Percentiles rank a stretch among this genome's conserved stretches.
Evolutionary conservation across 352 stramenopile genomes (phyloP).

Genomic region (Phytopythium cucurbitacearum): DNA sequence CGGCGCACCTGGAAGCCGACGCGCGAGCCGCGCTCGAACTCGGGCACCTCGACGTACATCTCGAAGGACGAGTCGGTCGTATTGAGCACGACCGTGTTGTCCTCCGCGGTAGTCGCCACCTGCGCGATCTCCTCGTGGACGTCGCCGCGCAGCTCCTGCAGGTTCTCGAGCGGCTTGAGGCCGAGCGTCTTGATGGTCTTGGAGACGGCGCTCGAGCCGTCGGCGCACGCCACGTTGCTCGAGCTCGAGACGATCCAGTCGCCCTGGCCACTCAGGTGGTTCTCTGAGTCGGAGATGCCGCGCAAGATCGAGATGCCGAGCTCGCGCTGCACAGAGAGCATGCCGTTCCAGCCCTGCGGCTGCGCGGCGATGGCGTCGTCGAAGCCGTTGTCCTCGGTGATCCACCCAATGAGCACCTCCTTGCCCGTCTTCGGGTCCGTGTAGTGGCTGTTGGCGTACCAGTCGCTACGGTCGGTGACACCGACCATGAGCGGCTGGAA

Average conservation of each 20-base stretch:
- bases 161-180: constrained; percentile 37
- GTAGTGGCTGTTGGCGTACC: constrained; percentile 70
- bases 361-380: constrained; percentile 15
- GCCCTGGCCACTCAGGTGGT: constrained; percentile 36
- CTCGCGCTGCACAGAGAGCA: constrained; percentile 52
- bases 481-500: constrained; percentile 58
- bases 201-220: constrained; percentile 18
- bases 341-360: constrained; percentile 65
- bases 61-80: constrained; percentile 51
- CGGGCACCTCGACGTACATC: constrained; percentile 35
- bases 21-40: constrained; percentile 35
- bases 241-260: constrained; percentile 56
- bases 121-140: constrained; percentile 21
- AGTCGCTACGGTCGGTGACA: constrained; percentile 55
- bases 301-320: constrained; percentile 45
- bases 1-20: constrained; percentile 59
- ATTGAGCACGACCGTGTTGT: constrained; percentile 26
- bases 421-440: constrained; percentile 50
- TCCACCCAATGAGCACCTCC: constrained; percentile 59
- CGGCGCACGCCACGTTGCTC: constrained; percentile 21
- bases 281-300: constrained; percentile 43
- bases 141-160: constrained; percentile 49
- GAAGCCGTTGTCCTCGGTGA: constrained; percentile 53
- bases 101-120: constrained; percentile 13
- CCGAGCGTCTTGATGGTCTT: constrained; percentile 70